A percentile compares a stretch with the other conserved stretches of the same genome.
Evolutionary conservation across 192 early-diverging fungal genomes (phyloP).

Genomic region (Gamsiella multidivaricata): DNA sequence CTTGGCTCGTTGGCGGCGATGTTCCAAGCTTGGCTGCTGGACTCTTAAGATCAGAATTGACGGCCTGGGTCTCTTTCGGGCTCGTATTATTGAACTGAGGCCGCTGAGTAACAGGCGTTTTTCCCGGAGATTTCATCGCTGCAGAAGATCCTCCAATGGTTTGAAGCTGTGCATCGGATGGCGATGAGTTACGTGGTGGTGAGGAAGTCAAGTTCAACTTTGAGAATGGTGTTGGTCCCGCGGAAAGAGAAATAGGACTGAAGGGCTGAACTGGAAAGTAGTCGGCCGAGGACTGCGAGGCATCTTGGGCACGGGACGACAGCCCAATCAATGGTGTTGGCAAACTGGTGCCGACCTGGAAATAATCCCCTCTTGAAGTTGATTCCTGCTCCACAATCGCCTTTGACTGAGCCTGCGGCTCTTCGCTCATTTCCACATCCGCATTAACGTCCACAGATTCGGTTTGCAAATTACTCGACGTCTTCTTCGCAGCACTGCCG

Average conservation of each 20-base stretch:
- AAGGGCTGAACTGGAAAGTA: slow-evolving; percentile 53
- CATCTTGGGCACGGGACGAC: slow-evolving; percentile 15
- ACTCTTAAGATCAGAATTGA: background rate
- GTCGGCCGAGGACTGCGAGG: slow-evolving; percentile 4
- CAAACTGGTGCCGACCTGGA: slow-evolving; percentile 28
- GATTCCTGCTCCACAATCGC: background rate
- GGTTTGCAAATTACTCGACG: background rate
- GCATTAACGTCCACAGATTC: background rate
- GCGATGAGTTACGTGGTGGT: slow-evolving; percentile 17
- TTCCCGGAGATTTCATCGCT: slow-evolving; percentile 11
- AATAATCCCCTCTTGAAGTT: slow-evolving; percentile 20
- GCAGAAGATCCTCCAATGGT: background rate
- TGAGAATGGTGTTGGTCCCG: slow-evolving; percentile 40
- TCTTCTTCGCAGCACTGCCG: too few species aligned
- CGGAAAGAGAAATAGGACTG: slow-evolving; percentile 41
- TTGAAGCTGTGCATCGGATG: background rate
- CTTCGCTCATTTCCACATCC: slow-evolving; percentile 12
- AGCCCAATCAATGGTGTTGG: slow-evolving; percentile 38
- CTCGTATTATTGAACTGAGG: background rate
- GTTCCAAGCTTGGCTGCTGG: slow-evolving; percentile 7
- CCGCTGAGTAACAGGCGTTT: background rate
- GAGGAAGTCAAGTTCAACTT: slow-evolving; percentile 43
- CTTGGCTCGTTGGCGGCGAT: slow-evolving; percentile 8
- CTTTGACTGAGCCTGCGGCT: background rate
- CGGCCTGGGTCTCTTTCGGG: slow-evolving; percentile 4